These are phyloP conservation scores for Pichia ethanolica DNA, from an alignment of 805 yeast species.

Conservation along the genomic window DNA sequence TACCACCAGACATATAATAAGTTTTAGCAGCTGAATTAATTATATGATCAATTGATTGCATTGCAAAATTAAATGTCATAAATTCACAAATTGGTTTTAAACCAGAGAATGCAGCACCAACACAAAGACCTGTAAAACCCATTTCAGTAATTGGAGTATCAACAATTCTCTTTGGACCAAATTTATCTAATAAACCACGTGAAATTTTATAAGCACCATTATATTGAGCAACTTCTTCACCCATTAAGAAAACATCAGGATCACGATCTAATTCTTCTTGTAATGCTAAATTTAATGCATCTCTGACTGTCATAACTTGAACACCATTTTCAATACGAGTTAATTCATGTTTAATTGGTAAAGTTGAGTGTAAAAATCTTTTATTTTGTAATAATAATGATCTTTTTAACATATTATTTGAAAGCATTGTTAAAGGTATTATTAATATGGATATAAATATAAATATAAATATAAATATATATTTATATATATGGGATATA, in stretches of 20 bases:
- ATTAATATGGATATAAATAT: no score
- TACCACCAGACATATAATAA: slow-evolving; percentile 98
- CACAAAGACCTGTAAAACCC: slow-evolving; percentile 95
- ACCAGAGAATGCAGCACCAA: slow-evolving; percentile 94
- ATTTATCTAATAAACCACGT: slow-evolving; percentile 89
- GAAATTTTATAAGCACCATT: slow-evolving; percentile 98
- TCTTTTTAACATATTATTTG: neutral
- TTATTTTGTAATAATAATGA: neutral
- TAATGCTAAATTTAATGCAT: slow-evolving; percentile 88
- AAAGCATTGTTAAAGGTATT: neutral
- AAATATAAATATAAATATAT: no score
- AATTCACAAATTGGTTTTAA: slow-evolving; percentile 96
- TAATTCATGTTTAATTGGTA: slow-evolving; percentile 6
- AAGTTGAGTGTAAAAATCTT: slow-evolving; percentile 5
- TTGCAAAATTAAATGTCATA: slow-evolving; percentile 98
- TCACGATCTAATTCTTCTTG: slow-evolving; percentile 97
- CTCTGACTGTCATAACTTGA: slow-evolving; percentile 81
- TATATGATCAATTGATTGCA: slow-evolving; percentile 99
- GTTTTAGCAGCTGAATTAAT: slow-evolving; percentile 98
- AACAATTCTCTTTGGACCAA: slow-evolving; percentile 86
- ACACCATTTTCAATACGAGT: slow-evolving; percentile 14
- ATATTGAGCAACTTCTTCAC: slow-evolving; percentile 99
- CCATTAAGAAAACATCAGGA: slow-evolving; percentile 88
- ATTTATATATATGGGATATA: no score
- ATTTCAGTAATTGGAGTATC: slow-evolving; percentile 99